Evolutionary conservation across 2,329 filamentous ascomycete genomes (phyloP).

Genomic region (Aspergillus calidoustus): DNA sequence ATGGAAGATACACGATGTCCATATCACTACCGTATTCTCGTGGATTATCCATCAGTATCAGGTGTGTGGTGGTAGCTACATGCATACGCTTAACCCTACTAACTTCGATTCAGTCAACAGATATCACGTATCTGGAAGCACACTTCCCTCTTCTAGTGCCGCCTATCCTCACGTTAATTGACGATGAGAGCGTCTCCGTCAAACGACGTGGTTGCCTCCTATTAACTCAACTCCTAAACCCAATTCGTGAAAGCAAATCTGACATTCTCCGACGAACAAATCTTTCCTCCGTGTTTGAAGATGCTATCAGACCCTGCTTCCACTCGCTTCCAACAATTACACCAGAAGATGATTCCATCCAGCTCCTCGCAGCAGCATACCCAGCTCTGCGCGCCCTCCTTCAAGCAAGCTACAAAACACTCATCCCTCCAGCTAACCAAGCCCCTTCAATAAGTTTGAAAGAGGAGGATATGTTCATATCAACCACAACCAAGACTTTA

Average conservation of each 20-base stretch:
- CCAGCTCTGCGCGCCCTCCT: constrained; percentile 66
- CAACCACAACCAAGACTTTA: constrained; percentile 33
- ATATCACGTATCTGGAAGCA: constrained; percentile 40
- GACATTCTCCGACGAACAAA: constrained; percentile 49
- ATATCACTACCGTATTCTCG: constrained; percentile 39
- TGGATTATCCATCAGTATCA: constrained; percentile 44
- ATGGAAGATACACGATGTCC: constrained; percentile 44
- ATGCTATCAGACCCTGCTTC: constrained; percentile 64
- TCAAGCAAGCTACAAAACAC: constrained; percentile 47
- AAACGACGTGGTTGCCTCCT: constrained; percentile 47
- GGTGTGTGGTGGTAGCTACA: constrained; percentile 32
- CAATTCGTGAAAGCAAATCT: constrained; percentile 41
- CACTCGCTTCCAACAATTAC: constrained; percentile 78
- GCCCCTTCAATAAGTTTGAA: constrained; percentile 24
- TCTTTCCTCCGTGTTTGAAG: constrained; percentile 51
- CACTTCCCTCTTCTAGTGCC: constrained; percentile 52
- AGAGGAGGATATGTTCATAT: constrained; percentile 29
- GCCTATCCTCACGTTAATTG: constrained; percentile 48
- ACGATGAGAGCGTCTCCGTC: constrained; percentile 43
- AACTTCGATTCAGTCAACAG: constrained; percentile 27
- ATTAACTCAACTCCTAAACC: constrained; percentile 39
- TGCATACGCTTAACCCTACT: not conserved
- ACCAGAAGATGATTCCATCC: constrained; percentile 69
- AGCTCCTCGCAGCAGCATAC: constrained; percentile 69
- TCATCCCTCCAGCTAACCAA: constrained; percentile 28